These are phyloP conservation scores for Conticribra guillardii DNA, from an alignment of 108 stramenopile species.

Conservation along the genomic window DNA sequence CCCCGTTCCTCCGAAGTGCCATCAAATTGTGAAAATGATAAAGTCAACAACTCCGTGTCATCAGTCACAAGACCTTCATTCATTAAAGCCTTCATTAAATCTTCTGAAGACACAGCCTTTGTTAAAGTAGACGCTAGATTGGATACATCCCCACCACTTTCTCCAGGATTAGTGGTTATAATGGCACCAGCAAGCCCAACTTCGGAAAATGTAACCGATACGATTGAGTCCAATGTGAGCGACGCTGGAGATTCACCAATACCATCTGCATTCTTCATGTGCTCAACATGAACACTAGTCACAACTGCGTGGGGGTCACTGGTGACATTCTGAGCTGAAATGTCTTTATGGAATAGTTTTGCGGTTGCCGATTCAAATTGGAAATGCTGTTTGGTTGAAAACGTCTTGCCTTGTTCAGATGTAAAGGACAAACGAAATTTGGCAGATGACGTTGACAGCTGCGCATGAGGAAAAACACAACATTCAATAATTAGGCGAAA, in stretches of 20 bases:
- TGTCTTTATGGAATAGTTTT: constrained; percentile 24
- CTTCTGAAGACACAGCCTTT: constrained; percentile 3
- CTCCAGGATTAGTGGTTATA: background rate
- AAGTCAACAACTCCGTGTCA: background rate
- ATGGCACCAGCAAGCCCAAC: constrained; percentile 21
- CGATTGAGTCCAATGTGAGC: constrained; percentile 21
- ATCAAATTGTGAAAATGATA: constrained; percentile 29
- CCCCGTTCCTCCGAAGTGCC: constrained; percentile 19
- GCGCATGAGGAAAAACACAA: constrained; percentile 5
- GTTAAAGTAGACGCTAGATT: constrained; percentile 18
- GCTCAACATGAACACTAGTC: constrained; percentile 2
- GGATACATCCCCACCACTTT: constrained; percentile 2
- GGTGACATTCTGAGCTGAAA: background rate
- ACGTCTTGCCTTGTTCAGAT: background rate
- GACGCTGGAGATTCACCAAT: background rate
- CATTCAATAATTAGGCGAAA: background rate
- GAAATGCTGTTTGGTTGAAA: constrained; percentile 27
- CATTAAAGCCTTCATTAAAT: constrained; percentile 9
- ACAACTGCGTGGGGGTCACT: constrained; percentile 19
- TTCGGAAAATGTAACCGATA: constrained; percentile 38
- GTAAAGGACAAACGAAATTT: constrained; percentile 14
- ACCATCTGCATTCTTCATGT: background rate
- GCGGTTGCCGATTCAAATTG: constrained; percentile 39
- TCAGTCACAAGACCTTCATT: constrained; percentile 10
- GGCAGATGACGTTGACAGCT: constrained; percentile 23